A percentile compares a stretch with the other conserved stretches of the same genome.
phyloP scores from a whole-genome alignment of 1,284 basidiomycete genomes.

The Mycena sp. region DNA sequence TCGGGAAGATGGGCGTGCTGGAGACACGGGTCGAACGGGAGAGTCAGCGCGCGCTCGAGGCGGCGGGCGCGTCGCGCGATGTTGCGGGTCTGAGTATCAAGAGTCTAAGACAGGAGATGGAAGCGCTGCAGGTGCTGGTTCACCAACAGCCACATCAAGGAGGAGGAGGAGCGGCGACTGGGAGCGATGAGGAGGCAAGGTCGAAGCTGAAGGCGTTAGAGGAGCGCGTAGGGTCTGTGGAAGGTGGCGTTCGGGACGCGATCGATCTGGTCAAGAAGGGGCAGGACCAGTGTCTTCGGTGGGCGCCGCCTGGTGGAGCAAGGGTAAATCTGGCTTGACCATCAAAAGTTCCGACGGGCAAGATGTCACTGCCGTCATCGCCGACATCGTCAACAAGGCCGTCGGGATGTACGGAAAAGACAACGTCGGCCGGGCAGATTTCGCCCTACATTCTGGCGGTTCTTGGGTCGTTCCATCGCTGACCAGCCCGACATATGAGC shows the following conservation, averaged over 20 bases:
- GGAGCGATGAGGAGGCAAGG: slow-evolving; percentile 65
- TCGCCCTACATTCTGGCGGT: slow-evolving; percentile 86
- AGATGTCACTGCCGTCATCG: slow-evolving; percentile 78
- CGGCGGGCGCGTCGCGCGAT: slow-evolving; percentile 59
- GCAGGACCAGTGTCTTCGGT: slow-evolving; percentile 36
- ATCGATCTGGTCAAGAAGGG: slow-evolving; percentile 68
- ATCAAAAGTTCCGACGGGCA: slow-evolving; percentile 82
- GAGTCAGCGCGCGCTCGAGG: slow-evolving; percentile 58
- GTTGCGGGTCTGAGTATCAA: slow-evolving; percentile 57
- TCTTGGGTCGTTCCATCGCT: slow-evolving; percentile 83
- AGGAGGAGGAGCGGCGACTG: slow-evolving; percentile 28
- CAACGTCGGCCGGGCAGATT: slow-evolving; percentile 84
- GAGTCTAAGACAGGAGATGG: slow-evolving; percentile 64
- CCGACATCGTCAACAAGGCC: slow-evolving; percentile 76
- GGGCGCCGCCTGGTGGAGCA: slow-evolving; percentile 67
- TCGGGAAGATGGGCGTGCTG: slow-evolving; percentile 60
- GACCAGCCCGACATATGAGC: slow-evolving; percentile 81
- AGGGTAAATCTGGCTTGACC: slow-evolving; percentile 57
- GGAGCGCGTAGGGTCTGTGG: slow-evolving; percentile 68
- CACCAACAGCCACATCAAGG: slow-evolving; percentile 42
- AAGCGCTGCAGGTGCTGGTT: slow-evolving; percentile 60
- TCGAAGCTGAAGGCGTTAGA: slow-evolving; percentile 64
- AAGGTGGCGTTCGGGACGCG: slow-evolving; percentile 77
- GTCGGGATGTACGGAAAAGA: slow-evolving; percentile 76
- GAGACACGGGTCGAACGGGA: slow-evolving; percentile 68